A percentile compares a stretch with the other conserved stretches of the same genome.
These are phyloP conservation scores for Earliella scabrosa DNA, from an alignment of 1,284 basidiomycete genomes.

Conservation along the genomic window DNA sequence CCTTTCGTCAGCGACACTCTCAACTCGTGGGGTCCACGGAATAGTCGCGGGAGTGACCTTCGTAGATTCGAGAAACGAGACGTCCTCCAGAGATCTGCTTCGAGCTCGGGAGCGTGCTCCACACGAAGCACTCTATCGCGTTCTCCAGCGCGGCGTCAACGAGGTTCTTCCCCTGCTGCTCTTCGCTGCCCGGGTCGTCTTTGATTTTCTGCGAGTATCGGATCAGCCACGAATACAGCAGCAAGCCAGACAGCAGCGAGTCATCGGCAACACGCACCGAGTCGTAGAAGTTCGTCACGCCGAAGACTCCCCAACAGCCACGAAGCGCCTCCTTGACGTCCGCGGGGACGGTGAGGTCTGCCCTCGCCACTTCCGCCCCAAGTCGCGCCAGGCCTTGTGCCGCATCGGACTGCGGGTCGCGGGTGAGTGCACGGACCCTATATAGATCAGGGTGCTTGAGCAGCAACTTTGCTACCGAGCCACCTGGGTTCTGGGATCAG, in stretches of 20 bases:
- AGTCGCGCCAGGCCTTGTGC: conserved; percentile 18
- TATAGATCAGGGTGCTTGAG: conserved; percentile 24
- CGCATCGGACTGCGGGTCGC: conserved; percentile 19
- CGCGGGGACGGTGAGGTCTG: conserved; percentile 24
- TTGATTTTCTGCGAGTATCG: conserved; percentile 24
- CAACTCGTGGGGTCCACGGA: neutral
- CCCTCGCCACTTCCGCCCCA: conserved; percentile 26
- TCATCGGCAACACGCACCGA: conserved; percentile 13
- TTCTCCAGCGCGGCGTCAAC: conserved; percentile 26
- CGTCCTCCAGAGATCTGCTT: conserved; percentile 26
- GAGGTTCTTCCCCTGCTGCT: conserved; percentile 31
- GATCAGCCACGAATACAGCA: neutral
- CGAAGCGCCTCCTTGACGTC: conserved; percentile 21
- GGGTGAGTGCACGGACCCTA: conserved; percentile 24
- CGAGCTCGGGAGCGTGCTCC: conserved; percentile 31
- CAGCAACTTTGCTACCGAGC: conserved; percentile 25
- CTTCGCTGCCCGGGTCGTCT: conserved; percentile 29
- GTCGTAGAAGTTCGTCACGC: conserved; percentile 32
- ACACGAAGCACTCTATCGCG: conserved; percentile 25
- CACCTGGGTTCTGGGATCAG: conserved; percentile 11
- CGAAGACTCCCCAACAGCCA: conserved; percentile 32
- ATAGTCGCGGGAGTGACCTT: conserved; percentile 11
- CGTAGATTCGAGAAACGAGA: conserved; percentile 29
- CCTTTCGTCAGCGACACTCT: neutral
- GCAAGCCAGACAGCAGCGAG: neutral